phyloP scores from a whole-genome alignment of 352 stramenopile species.

The Halophytophthora batemanensis region DNA sequence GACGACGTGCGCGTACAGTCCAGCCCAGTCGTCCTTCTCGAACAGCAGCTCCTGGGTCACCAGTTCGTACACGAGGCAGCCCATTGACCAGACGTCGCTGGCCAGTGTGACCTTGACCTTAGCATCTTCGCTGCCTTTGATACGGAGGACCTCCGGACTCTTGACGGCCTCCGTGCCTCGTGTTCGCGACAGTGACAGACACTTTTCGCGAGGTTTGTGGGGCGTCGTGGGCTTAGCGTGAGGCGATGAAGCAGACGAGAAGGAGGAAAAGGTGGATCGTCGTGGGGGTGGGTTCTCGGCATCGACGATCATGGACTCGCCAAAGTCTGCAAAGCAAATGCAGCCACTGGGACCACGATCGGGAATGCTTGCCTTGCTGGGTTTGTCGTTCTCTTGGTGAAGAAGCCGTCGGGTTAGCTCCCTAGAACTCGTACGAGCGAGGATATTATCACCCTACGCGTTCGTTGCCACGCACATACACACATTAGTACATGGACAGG shows the following conservation, averaged over 20 bases:
- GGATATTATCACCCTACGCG: constrained; percentile 56
- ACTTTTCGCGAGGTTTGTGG: constrained; percentile 7
- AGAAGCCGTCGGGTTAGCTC: constrained; percentile 38
- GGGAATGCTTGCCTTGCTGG: constrained; percentile 5
- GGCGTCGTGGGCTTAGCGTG: not conserved
- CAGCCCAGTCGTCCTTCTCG: constrained; percentile 58
- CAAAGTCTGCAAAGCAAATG: constrained; percentile 73
- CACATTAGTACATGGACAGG: not conserved
- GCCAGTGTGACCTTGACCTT: constrained; percentile 33
- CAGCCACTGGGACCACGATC: constrained; percentile 11
- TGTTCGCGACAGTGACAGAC: constrained; percentile 33
- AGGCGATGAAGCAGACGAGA: constrained; percentile 11
- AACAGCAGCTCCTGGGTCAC: constrained; percentile 69
- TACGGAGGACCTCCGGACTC: constrained; percentile 65
- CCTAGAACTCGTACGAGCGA: constrained; percentile 33
- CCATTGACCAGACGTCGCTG: constrained; percentile 70
- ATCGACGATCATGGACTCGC: constrained; percentile 46
- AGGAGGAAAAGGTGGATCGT: constrained; percentile 23
- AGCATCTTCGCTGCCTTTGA: constrained; percentile 30
- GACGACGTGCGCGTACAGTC: constrained; percentile 58
- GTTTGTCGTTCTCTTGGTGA: constrained; percentile 18
- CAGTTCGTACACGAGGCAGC: constrained; percentile 68
- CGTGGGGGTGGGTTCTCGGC: constrained; percentile 7
- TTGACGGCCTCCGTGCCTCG: constrained; percentile 77
- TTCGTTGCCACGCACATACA: not conserved